Conservation (phyloP, 148 eudicot genomes). For the Rhododendron henanense region DNA sequence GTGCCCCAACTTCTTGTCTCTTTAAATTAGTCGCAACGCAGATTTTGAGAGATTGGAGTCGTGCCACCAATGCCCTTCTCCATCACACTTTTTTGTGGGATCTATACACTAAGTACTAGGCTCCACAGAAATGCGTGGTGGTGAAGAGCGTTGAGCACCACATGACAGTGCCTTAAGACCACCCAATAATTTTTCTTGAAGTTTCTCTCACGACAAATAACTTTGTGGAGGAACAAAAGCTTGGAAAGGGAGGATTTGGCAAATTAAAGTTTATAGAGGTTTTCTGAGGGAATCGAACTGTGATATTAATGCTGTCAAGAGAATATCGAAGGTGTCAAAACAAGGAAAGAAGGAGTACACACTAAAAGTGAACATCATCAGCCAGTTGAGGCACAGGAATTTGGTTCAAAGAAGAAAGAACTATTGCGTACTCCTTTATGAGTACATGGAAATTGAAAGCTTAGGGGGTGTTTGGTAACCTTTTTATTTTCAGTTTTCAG, state of each 20-base stretch:
- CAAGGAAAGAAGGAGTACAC: constrained; percentile 13
- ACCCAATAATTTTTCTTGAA: too few relatives aligned
- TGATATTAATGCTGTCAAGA: constrained; percentile 15
- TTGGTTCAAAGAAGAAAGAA: constrained; percentile 12
- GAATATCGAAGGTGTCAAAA: constrained; percentile 14
- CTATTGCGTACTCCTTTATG: constrained; percentile 13
- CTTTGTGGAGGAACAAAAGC: constrained; percentile 28
- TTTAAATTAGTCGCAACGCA: too few relatives aligned
- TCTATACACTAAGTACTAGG: too few relatives aligned
- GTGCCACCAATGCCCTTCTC: too few relatives aligned
- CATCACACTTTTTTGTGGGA: too few relatives aligned
- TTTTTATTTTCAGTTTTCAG: too few relatives aligned
- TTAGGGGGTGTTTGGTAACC: not conserved
- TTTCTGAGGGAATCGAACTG: constrained; percentile 8
- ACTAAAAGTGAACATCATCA: constrained; percentile 14
- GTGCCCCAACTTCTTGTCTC: too few relatives aligned
- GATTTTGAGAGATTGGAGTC: too few relatives aligned
- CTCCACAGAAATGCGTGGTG: too few relatives aligned
- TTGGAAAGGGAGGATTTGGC: constrained; percentile 35
- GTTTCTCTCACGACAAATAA: constrained; percentile 23
- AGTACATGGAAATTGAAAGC: constrained; percentile 18
- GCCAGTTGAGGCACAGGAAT: constrained; percentile 19
- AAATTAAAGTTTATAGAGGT: constrained; percentile 11
- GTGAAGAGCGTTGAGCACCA: too few relatives aligned
- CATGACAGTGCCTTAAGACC: too few relatives aligned